Evolutionary conservation across 129 eudicot species (phyloP), one percentile per base, ranked within the genome.

Genomic region (Ambrosia trifida): DNA sequence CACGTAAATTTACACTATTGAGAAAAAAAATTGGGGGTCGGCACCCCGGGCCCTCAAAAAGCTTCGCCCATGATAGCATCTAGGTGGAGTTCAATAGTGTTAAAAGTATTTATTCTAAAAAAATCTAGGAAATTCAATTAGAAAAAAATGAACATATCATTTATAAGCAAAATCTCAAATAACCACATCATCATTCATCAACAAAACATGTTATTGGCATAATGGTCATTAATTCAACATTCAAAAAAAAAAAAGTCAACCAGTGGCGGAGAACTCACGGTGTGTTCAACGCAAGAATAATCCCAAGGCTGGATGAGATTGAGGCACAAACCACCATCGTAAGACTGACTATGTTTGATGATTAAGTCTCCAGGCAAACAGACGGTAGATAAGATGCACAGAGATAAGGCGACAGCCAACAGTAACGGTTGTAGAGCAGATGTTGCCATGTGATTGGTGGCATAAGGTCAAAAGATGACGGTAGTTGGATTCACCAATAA

Each of bases 271-370:
- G 69, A 69, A 43, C 47, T 76, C 72, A 94, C 99, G 2, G 84
- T 66, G 86, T 95, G 96, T 61, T 95, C 97, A n/a, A 85, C 63
- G 91, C 97, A 95, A 77, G 78, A 76, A 74, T 85, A 95, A 6
- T 94, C 96, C 57, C 78, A 59, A 59, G 97, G 96, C 69, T 75
- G 47, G 70, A 95, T 76, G 75, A 95, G 90, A 63, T 79, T 79
- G 47, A 80, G 67, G 31, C 99, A 95, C 63, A 95, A 89, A 40
- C 97, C 87, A 24, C 75, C 79, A 28, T 53, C 70, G 35, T 78
- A 65, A 19, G 85, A 78, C 65, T 77, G 80, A 41, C 75, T 71
- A 38, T 77, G 88, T 43, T 72, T 11, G 78, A 78, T 70, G 57
- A 58, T 54, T 12, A 74, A 58, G 63, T 61, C 69, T 19, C 38